Conservation (phyloP, 306 rosid species). For the Inga leiocalycina region DNA sequence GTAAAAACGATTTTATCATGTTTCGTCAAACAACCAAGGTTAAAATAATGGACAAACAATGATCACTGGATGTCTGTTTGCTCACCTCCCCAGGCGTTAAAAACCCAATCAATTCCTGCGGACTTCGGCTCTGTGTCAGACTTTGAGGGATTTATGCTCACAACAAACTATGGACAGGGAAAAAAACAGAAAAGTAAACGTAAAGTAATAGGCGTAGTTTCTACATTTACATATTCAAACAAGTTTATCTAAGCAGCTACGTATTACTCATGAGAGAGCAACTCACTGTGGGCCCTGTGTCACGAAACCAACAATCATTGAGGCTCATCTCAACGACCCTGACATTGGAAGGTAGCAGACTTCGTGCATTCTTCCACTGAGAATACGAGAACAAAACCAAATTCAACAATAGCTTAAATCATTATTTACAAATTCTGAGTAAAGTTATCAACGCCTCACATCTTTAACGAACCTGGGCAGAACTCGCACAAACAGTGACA, state of each 20-base stretch:
- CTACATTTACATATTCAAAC: background rate
- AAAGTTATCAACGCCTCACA: slow-evolving; percentile 1
- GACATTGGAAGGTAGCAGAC: slow-evolving; percentile 58
- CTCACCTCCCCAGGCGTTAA: slow-evolving; percentile 98
- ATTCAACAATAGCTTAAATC: background rate
- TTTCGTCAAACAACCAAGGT: background rate
- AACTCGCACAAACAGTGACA: slow-evolving; percentile 77
- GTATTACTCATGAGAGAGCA: slow-evolving; percentile 13
- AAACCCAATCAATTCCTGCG: slow-evolving; percentile 92
- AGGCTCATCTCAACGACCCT: slow-evolving; percentile 78
- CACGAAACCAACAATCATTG: slow-evolving; percentile 95
- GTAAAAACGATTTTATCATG: background rate
- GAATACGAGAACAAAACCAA: background rate
- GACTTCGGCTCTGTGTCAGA: slow-evolving; percentile 40
- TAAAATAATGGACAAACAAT: background rate
- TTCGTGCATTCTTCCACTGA: slow-evolving; percentile 85
- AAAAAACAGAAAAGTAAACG: slow-evolving; percentile 22
- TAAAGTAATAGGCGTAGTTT: background rate
- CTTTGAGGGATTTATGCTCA: slow-evolving; percentile 42
- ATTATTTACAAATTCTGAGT: background rate
- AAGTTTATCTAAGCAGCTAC: slow-evolving; percentile 1
- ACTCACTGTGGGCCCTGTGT: slow-evolving; percentile 83
- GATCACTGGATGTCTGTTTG: background rate
- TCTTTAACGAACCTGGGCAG: slow-evolving; percentile 56
- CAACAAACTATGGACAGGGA: slow-evolving; percentile 68